Evolutionary conservation across 2,329 filamentous ascomycete genomes (phyloP), one percentile per base, ranked within the genome.

Genomic region (Penicillium aurantiogriseum): DNA sequence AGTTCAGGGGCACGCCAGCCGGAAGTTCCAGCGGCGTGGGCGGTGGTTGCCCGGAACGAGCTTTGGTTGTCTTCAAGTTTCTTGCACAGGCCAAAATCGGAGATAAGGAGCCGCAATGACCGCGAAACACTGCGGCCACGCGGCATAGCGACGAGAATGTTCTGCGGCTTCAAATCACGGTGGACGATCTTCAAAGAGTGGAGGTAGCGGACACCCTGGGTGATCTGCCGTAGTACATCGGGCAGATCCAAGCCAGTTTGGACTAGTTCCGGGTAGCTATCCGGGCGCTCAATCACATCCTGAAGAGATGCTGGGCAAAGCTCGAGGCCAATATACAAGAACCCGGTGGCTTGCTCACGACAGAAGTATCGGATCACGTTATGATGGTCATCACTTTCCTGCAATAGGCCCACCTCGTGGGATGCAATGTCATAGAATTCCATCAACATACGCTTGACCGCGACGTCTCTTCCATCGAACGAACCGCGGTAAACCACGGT

Each of bases 361-460:
- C 92, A 92, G 69, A 91, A 97, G 71, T 99, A 99, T 39, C 93
- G 91, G 63, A 99, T 96, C 42, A 99, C 93, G 72, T 99, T 97
- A 13, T 89, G 88, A 69, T 99, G 94, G 67, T 97, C 90, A 66
- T 99, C 94, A 69, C 92, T 97, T 73, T 97, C 92, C 59, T 95
- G 85, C 11, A 99, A 78, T 51, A 97, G 81, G 59, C 89, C 89
- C 1, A 96, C 96, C 76, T 99, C 94, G 68, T 96, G 92, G 11
- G 91, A 92, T 0, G 94, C 94, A 65, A 99, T 90, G 63, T 96
- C 93, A 71, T 92, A 97, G 68, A 97, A 97, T 65, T 96, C 91
- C 35, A 93, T 91, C 59, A 97, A 81, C 91, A 99, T 96, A 35
- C 94, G 87, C 80, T 99, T 99, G 47, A 99, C 91, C 1, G 94